These are phyloP conservation scores for Moricandia moricandioides DNA, from an alignment of 345 rosid genomes.

Conservation along the genomic window DNA sequence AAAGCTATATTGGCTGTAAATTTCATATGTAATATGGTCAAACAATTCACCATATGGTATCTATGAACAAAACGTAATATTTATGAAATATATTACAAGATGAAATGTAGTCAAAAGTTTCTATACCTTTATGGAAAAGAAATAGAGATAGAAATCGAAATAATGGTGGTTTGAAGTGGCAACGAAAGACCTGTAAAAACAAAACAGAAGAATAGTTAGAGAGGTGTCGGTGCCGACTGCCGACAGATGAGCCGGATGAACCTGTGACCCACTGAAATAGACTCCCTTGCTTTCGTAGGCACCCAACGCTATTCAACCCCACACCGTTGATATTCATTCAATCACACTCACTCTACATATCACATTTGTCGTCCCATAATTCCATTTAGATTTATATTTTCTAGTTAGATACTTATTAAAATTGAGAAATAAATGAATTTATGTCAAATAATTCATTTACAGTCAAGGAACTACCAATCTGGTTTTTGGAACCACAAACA, in stretches of 20 bases:
- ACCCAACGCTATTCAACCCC: background rate
- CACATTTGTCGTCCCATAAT: background rate
- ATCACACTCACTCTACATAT: conserved; percentile 13
- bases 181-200: conserved; percentile 10
- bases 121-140: background rate
- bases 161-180: background rate
- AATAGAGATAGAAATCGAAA: background rate
- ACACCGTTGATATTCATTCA: conserved; percentile 4
- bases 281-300: background rate
- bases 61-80: background rate
- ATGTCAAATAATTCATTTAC: too few relatives aligned
- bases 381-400: background rate
- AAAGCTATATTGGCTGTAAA: background rate
- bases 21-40: background rate
- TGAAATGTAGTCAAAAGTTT: conserved; percentile 11
- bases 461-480: too few relatives aligned
- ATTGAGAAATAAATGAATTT: background rate
- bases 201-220: conserved; percentile 16
- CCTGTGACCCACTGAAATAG: conserved; percentile 20
- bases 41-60: background rate
- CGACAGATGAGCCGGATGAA: conserved; percentile 33
- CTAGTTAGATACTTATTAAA: background rate
- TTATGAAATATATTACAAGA: background rate
- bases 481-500: too few relatives aligned
- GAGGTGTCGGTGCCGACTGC: conserved; percentile 42